Conservation (phyloP, 768 basidiomycete species). For the Pleurotus sapidus region DNA sequence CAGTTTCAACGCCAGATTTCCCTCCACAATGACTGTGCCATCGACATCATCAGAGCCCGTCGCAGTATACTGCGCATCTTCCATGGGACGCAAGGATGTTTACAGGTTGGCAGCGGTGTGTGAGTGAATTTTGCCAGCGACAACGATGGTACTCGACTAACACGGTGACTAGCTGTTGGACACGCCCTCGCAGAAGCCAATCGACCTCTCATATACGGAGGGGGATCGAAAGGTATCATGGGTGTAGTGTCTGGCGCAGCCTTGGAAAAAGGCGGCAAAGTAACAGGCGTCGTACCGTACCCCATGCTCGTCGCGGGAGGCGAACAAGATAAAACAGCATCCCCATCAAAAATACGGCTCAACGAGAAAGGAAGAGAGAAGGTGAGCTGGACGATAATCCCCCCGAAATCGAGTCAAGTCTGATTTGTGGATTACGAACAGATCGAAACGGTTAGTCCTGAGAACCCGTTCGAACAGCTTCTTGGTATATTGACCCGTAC, state of each 20-base stretch:
- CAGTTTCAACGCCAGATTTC: neutral
- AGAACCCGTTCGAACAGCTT: no score
- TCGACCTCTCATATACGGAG: constrained; percentile 81
- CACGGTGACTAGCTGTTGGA: constrained; percentile 58
- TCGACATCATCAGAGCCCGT: constrained; percentile 31
- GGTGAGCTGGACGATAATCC: constrained; percentile 6
- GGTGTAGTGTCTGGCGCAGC: constrained; percentile 71
- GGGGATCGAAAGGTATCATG: constrained; percentile 84
- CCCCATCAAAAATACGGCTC: constrained; percentile 16
- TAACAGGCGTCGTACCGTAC: constrained; percentile 75
- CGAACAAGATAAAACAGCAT: constrained; percentile 46
- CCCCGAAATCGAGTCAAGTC: neutral
- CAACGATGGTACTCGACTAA: neutral
- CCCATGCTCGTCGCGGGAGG: constrained; percentile 72
- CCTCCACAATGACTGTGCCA: neutral
- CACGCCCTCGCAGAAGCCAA: constrained; percentile 59
- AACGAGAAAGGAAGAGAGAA: constrained; percentile 23
- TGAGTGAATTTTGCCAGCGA: constrained; percentile 31
- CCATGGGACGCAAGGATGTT: constrained; percentile 56
- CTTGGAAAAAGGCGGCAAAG: constrained; percentile 63
- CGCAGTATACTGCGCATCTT: constrained; percentile 87
- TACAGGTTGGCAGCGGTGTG: constrained; percentile 69
- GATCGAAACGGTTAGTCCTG: constrained; percentile 28
- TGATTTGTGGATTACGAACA: constrained; percentile 1
- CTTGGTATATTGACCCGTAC: no score